Conservation (phyloP, 2,329 filamentous ascomycete genomes). For the Elsinoe australis region DNA sequence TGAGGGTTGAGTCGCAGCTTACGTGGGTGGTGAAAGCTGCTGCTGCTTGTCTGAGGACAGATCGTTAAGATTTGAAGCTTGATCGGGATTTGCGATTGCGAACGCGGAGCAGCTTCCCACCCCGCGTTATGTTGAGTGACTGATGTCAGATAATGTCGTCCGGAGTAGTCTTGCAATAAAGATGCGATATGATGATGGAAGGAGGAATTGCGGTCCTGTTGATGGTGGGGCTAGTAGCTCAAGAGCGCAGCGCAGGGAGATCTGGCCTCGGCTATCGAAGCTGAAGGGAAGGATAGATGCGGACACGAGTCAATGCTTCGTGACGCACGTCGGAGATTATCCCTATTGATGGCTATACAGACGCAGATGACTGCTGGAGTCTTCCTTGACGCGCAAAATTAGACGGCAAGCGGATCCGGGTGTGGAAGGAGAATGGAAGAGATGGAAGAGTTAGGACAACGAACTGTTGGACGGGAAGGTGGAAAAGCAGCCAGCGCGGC, state of each 20-base stretch:
- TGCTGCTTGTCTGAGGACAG: too few relatives aligned
- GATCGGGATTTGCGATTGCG: slow-evolving; percentile 1
- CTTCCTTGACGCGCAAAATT: neutral
- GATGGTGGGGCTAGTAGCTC: neutral
- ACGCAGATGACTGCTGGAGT: too few relatives aligned
- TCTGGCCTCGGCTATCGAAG: slow-evolving; percentile 12
- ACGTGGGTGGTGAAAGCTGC: too few relatives aligned
- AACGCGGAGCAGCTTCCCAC: slow-evolving; percentile 15
- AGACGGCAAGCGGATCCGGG: neutral
- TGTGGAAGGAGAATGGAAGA: slow-evolving; percentile 1
- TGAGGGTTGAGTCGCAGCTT: too few relatives aligned
- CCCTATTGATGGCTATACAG: neutral
- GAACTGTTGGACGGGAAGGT: slow-evolving; percentile 15
- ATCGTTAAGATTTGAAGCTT: too few relatives aligned
- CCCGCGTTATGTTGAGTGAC: slow-evolving; percentile 5
- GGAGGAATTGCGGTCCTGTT: neutral
- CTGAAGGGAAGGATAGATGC: neutral
- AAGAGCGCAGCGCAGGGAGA: neutral
- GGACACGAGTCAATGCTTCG: slow-evolving; percentile 7
- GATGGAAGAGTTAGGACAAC: neutral
- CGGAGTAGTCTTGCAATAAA: neutral
- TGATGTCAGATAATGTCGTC: neutral
- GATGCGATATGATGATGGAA: neutral
- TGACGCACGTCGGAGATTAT: neutral
- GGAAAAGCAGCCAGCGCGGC: slow-evolving; percentile 12